Percentiles rank a stretch among this genome's conserved stretches.
Conservation (phyloP, 148 eudicot species). For the Dysphania ambrosioides region DNA sequence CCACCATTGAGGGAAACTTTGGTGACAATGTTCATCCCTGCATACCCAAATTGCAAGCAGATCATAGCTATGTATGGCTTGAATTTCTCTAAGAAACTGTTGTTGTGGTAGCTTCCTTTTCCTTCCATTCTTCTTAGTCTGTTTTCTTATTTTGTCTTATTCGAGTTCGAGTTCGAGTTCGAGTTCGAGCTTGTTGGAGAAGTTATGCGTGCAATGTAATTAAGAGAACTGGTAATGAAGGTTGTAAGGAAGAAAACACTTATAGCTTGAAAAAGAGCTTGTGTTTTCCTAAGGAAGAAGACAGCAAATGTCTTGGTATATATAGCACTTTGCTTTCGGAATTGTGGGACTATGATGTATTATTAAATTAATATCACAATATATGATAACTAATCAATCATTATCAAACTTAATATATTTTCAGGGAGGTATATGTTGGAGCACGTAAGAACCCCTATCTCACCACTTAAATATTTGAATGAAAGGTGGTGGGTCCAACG, state of each 20-base stretch:
- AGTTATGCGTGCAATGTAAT: no score
- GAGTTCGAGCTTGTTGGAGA: background rate
- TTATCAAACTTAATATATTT: background rate
- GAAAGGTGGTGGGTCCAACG: conserved; percentile 4
- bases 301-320: conserved; percentile 28
- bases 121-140: conserved; percentile 43
- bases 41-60: conserved; percentile 67
- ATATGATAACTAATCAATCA: no score
- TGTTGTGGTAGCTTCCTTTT: conserved; percentile 18
- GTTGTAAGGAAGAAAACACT: conserved; percentile 31
- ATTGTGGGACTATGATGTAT: background rate
- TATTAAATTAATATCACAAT: background rate
- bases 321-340: conserved; percentile 22
- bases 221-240: background rate
- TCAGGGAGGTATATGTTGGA: background rate
- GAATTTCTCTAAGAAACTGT: conserved; percentile 36
- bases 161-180: background rate
- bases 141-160: background rate
- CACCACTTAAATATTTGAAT: background rate
- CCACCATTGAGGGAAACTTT: conserved; percentile 80
- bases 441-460: background rate
- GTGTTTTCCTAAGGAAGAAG: conserved; percentile 33
- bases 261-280: conserved; percentile 7
- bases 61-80: conserved; percentile 79
- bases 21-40: conserved; percentile 80